Evolutionary conservation across 2,329 filamentous ascomycete genomes (phyloP).

Genomic region (Talaromyces sp.): DNA sequence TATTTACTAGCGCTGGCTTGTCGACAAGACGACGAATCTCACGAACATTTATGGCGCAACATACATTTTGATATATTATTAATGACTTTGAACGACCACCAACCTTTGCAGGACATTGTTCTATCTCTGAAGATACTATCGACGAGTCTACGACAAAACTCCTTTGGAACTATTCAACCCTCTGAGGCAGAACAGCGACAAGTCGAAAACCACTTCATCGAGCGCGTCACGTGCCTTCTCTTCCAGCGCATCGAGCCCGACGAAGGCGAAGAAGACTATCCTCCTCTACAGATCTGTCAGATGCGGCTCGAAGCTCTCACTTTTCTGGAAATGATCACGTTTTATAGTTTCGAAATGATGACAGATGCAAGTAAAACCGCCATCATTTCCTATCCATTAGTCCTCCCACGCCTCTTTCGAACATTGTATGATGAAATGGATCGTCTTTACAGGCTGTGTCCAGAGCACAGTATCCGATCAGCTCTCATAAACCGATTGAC

Average conservation of each 20-base stretch:
- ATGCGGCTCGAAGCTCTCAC: slow-evolving; percentile 46
- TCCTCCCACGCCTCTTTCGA: slow-evolving; percentile 71
- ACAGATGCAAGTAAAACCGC: slow-evolving; percentile 56
- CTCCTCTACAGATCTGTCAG: slow-evolving; percentile 36
- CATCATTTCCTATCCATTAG: slow-evolving; percentile 65
- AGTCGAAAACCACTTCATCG: slow-evolving; percentile 50
- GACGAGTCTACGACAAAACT: slow-evolving; percentile 52
- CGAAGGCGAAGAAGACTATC: slow-evolving; percentile 42
- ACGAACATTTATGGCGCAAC: slow-evolving; percentile 53
- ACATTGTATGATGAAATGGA: slow-evolving; percentile 71
- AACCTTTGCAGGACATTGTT: slow-evolving; percentile 55
- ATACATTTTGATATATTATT: slow-evolving; percentile 58
- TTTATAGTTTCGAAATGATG: slow-evolving; percentile 57
- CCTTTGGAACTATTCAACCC: slow-evolving; percentile 54
- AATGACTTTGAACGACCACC: slow-evolving; percentile 57
- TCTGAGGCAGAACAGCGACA: slow-evolving; percentile 38
- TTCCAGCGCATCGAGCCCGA: slow-evolving; percentile 51
- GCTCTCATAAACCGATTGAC: slow-evolving; percentile 58
- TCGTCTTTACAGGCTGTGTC: slow-evolving; percentile 53
- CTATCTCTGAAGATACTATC: slow-evolving; percentile 54
- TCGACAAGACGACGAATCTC: slow-evolving; percentile 40
- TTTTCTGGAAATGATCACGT: slow-evolving; percentile 42
- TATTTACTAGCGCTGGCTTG: slow-evolving; percentile 51
- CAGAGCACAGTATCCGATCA: slow-evolving; percentile 47
- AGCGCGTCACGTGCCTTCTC: slow-evolving; percentile 57